Evolutionary conservation across 805 yeast species (phyloP).

Genomic region (Wickerhamiella australiensis): DNA sequence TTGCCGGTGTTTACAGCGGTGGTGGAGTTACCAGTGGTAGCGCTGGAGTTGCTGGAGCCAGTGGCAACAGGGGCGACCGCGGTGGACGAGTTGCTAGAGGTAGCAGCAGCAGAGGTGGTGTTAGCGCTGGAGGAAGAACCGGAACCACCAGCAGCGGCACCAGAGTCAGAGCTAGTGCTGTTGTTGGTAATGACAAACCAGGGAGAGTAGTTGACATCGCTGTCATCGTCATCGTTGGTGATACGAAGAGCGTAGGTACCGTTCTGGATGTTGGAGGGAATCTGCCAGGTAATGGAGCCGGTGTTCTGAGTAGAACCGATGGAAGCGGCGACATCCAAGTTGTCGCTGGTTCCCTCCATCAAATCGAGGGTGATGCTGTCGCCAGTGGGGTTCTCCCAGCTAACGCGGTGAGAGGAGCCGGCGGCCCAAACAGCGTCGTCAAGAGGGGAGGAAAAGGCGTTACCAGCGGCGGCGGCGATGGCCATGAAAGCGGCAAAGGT

Average conservation of each 20-base stretch:
- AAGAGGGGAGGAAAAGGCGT: slow-evolving; percentile 28
- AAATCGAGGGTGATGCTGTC: slow-evolving; percentile 26
- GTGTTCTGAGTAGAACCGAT: slow-evolving; percentile 28
- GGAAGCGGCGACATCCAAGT: slow-evolving; percentile 27
- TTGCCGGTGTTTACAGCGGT: slow-evolving; percentile 1
- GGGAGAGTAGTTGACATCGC: slow-evolving; percentile 29
- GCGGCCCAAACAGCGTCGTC: slow-evolving; percentile 24
- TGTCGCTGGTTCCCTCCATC: slow-evolving; percentile 26
- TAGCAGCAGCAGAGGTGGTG: slow-evolving; percentile 10
- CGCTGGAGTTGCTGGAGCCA: slow-evolving; percentile 4
- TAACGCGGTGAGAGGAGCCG: slow-evolving; percentile 24
- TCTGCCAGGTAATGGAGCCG: slow-evolving; percentile 29
- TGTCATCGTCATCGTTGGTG: slow-evolving; percentile 22
- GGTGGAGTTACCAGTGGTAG: background rate
- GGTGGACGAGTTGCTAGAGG: slow-evolving; percentile 11
- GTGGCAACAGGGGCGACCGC: slow-evolving; percentile 7
- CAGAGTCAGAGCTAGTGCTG: slow-evolving; percentile 16
- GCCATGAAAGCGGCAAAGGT: slow-evolving; percentile 13
- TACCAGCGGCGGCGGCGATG: slow-evolving; percentile 21
- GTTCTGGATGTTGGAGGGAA: slow-evolving; percentile 25
- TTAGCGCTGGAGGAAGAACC: slow-evolving; percentile 15
- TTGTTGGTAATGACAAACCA: slow-evolving; percentile 24
- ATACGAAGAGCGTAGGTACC: slow-evolving; percentile 30
- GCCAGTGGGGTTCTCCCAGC: slow-evolving; percentile 29
- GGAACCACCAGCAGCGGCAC: slow-evolving; percentile 13